Base-by-base conservation (phyloP, 192 early-diverging fungal species). In the Phycomyces blakesleeanus region DNA sequence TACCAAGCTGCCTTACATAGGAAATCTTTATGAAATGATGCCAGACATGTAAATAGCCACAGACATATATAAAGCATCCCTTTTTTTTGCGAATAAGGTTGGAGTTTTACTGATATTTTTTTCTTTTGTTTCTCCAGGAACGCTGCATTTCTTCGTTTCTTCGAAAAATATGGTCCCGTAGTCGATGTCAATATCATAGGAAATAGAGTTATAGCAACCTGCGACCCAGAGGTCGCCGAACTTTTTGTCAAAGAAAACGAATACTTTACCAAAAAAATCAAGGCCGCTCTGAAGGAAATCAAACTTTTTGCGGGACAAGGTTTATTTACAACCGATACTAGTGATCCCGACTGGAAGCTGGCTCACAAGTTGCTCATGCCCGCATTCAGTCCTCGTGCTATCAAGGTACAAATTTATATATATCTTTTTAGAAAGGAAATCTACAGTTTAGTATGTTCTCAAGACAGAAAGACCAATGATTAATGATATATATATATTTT, bases 321-420 rank as follows among this genome's bases (percentile, higher is more conserved):
- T 38, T 51, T 83, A 18, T 79, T 84, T 37, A 86, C 84, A 3
- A 73, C 75, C 2, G 62, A 78, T 27, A 76, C 73, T 24, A 68
- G 69, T 25, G 78, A 80, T 51, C 72, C 74, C 25, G 74, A 81
- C 18, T 86, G 85, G 85, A 56, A 71, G 37, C 67, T 83, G 7
- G 82, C 78, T 10, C 85, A 86, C 62, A 81, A 80, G 55, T 40
- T 86, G 7, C 51, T 86, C 8, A 83, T 86, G 71, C 85, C 85
- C 3, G 79, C 81, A 10, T 86, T 86, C 55, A 62, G 59, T 51
- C 67, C 73, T 40, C 56, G 73, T 57, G 73, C 73, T 24, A 66
- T 69, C 47, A 75, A 75, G 59, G 73, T 69, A 64, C n/a, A n/a
- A n/a, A n/a, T n/a, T n/a, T n/a, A n/a, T n/a, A n/a, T n/a, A 78